Conservation (phyloP, 148 eudicot species). For the Spergularia bocconei region DNA sequence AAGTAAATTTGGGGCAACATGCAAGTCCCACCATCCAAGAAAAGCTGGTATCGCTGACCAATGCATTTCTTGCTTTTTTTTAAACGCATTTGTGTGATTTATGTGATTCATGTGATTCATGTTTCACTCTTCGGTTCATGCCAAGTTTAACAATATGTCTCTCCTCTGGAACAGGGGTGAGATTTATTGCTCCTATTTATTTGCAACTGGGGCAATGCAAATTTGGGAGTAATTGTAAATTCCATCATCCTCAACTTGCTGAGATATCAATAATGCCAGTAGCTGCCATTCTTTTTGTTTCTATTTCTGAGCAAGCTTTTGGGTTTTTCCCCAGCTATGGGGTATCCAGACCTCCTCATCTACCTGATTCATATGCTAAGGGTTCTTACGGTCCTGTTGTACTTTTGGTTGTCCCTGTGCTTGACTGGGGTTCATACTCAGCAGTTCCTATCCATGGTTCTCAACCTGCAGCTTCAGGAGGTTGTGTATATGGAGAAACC, state of each 20-base stretch:
- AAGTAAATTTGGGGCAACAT: conserved; percentile 87
- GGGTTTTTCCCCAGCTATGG: conserved; percentile 46
- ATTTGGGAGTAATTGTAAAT: conserved; percentile 88
- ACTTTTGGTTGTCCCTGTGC: conserved; percentile 78
- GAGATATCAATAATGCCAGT: conserved; percentile 45
- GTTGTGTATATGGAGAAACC: conserved; percentile 49
- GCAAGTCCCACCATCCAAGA: conserved; percentile 92
- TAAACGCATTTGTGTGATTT: not conserved
- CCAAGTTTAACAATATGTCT: not conserved
- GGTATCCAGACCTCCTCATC: conserved; percentile 65
- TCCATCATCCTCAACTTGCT: conserved; percentile 86
- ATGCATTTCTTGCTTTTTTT: conserved; percentile 16
- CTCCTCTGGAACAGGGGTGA: conserved; percentile 55
- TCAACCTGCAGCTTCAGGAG: conserved; percentile 54
- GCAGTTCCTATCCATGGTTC: conserved; percentile 53
- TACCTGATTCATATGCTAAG: conserved; percentile 70
- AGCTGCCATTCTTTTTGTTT: conserved; percentile 73
- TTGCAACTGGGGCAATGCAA: conserved; percentile 99
- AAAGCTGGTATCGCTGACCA: conserved; percentile 59
- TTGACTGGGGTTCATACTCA: conserved; percentile 75
- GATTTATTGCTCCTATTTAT: conserved; percentile 92
- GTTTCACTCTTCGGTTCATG: not conserved
- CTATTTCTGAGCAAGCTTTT: conserved; percentile 51
- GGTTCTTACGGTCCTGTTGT: conserved; percentile 70
- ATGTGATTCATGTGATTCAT: not conserved